Evolutionary conservation across 1,139 yeast species (phyloP), one percentile per base, ranked within the genome.

Genomic region (Blastobotrys proliferans): DNA sequence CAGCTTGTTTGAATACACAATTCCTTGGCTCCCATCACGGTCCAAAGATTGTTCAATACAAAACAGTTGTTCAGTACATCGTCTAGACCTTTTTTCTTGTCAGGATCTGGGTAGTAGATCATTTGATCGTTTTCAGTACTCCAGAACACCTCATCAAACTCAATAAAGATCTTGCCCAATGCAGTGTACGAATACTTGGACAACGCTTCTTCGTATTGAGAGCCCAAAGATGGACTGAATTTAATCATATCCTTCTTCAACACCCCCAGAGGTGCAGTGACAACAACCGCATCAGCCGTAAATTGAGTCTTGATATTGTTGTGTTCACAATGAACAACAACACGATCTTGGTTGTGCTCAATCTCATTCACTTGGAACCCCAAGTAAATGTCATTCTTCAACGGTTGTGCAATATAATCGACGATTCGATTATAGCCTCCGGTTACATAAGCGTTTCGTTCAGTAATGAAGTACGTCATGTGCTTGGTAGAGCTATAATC

Each of bases 121-220:
- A 55, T 49, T 37, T 52, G 53, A 41, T 55, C 64, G 52, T 81
- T 85, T 25, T 57, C 22, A 52, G 57, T 50, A 39, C 79, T 73
- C 94, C 94, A 85, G 71, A 84, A 83, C 2, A 76, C 67, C 3
- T 61, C 51, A 9, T 77, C 80, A 58, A 85, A 86, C 58, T 85
- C 95, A 51, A 87, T 72, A 0, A 84, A 67, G 5, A 84, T 80
- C 61, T 87, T 87, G 0, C 95, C 95, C 41, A 87, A 64, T 0
- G 85, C 76, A 0, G 87, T 90, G 60, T 79, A 81, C 52, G 80
- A 81, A 48, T 82, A 70, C 4, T 64, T 66, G 1, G 63, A 51
- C 9, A 84, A 60, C 0, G 86, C 70, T 0, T 64, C 64, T 1
- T 52, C 49, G 16, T 84, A 66, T 0, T 56, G 50, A 1, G 38